phyloP scores from a whole-genome alignment of 192 early-diverging fungal genomes.

The Backusella morwellensis region DNA sequence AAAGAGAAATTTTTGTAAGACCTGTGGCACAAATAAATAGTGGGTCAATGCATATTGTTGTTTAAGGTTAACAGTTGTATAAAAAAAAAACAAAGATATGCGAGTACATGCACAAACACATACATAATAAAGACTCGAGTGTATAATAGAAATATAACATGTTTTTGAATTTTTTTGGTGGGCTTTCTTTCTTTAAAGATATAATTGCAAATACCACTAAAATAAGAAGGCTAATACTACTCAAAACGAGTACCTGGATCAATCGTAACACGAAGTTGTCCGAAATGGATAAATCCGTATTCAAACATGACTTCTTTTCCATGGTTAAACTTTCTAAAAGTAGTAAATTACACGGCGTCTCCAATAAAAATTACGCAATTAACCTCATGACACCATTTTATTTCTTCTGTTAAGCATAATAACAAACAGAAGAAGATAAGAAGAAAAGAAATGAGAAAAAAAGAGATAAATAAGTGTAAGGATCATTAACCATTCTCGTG shows the following conservation, averaged over 20 bases:
- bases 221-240: background rate
- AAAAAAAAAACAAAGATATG: background rate
- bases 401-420: background rate
- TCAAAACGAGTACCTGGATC: background rate
- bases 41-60: background rate
- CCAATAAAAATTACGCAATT: background rate
- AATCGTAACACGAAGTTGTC: background rate
- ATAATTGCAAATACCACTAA: no score
- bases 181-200: background rate
- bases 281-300: background rate
- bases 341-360: background rate
- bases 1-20: background rate
- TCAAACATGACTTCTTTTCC: background rate
- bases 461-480: background rate
- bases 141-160: background rate
- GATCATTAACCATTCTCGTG: background rate
- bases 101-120: background rate
- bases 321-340: conserved; percentile 1
- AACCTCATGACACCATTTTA: background rate
- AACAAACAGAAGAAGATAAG: background rate
- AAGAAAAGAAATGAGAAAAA: background rate
- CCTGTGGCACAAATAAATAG: background rate
- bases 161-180: background rate
- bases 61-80: background rate
- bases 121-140: background rate